Base-by-base conservation (phyloP, 1,139 yeast species). In the Blastobotrys persicus region DNA sequence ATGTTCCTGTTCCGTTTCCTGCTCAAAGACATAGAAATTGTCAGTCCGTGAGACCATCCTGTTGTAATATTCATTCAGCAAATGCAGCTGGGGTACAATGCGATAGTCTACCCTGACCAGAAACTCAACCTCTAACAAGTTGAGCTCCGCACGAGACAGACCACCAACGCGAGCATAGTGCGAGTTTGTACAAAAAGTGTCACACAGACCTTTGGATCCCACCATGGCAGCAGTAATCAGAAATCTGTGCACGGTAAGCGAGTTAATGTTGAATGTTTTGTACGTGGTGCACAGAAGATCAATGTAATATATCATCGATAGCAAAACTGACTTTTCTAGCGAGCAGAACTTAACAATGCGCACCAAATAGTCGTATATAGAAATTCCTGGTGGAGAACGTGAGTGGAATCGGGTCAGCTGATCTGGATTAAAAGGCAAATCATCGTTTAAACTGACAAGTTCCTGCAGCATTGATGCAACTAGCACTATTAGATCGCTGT, bases 81-180 rank as follows among this genome's bases (percentile, higher is more conserved):
- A 53, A 44, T 64, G 62, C 3, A 50, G 62, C 11, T 60, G 73
- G 0, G 89, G 89, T 4, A 84, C 75, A 11, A 84, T 80, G 51
- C 85, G 74, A 80, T 94, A 92, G 55, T 83, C 83, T 11, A 92
- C 92, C 55, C 92, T 73, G 44, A 80, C 79, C 48, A 92, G 75
- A 61, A 92, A 89, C 67, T 92, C 98, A n/a, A 86, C 81, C 64
- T 92, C 98, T 43, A 92, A 73, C 52, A 92, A 77, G 66, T 92
- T 92, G 57, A 92, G 73, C 66, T 92, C 98, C 52, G 84, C 78
- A 40, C 85, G 73, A 35, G 92, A 88, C 5, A 92, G 85, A 56
- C 98, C 98, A 1, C 98, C 98, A 16, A 92, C 98, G 64, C 87
- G 86, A 9, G 98, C 96, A 64, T 92, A 92, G 66, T 91, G 97